Base-by-base conservation (phyloP, 2,329 filamentous ascomycete genomes). In the Onygena corvina region DNA sequence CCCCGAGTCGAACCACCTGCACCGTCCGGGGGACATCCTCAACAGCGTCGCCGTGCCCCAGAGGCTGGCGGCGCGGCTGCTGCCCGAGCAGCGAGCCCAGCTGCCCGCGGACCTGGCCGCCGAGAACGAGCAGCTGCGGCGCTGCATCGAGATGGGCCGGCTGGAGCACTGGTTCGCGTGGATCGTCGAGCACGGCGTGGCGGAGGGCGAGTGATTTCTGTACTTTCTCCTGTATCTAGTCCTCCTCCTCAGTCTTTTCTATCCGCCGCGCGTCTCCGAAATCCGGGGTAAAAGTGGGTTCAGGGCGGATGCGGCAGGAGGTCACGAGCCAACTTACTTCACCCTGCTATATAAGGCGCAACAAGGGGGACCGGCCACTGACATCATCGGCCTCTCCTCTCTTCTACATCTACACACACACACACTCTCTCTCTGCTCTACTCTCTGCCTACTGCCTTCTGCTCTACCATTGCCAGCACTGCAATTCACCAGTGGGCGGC, bases 71-170 rank as follows among this genome's bases (percentile, higher is more conserved):
- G 63, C 55, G 56, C 53, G 20, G 56, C 60, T 44, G 57, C 59
- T 14, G 58, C 66, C 51, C 35, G 75, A 78, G 36, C 76, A 84
- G 58, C 76, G 80, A 51, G 73, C 79, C 50, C 81, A 80, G 50
- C 75, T 94, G 51, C 68, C 82, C 23, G 76, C 80, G 21, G 85
- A 86, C 51, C 83, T 92, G 69, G 72, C 77, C 50, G 73, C 74
- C 50, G 88, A 94, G 66, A 84, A 90, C 60, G 73, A 76, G 52
- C 61, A 76, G 8, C 71, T 95, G 33, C 68, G 72, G 47, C 72
- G 74, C 46, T 79, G 79, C 60, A 72, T 92, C 16, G 76, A 83
- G 50, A 81, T 81, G 62, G 74, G 79, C 51, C 75, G 80, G 31
- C 73, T 94, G 8, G 77, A 80, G 4, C 74, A 82, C 50, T 94